Base-by-base conservation (phyloP, 352 stramenopile species). In the Pythium vanterpoolii region DNA sequence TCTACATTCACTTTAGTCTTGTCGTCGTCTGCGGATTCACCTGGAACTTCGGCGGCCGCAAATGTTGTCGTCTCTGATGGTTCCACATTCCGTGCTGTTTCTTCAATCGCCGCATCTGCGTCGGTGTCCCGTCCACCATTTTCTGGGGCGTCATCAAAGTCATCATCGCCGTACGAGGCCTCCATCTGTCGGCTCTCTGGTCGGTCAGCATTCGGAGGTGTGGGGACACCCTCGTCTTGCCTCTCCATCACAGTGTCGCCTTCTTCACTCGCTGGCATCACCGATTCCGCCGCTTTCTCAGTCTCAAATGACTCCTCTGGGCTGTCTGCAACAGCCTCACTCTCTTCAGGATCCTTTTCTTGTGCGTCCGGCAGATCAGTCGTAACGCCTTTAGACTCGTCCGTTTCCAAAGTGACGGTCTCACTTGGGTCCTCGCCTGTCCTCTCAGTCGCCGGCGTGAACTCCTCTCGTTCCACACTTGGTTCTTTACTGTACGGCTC, bases 151-250 rank as follows among this genome's bases (percentile, higher is more conserved):
- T 65, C 62, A 36, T 62, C 58, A 21, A 66, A 69, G 19, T 61
- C 56, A 52, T 69, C 62, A 24, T 65, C 62, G 0, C 36, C 56
- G 27, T 66, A 66, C 3, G 52, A 66, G 11, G 44, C 26, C 8
- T 69, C 53, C 5, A 47, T 69, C 33, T 62, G 49, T 19, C 56
- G 49, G 21, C 58, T 69, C 24, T 65, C 62, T 9, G 56, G 56
- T 26, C 58, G 62, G 40, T 68, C 61, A 30, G 31, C 5, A 6
- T 54, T 34, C 6, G 9, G 21, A 45, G 44, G 16, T 21, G 11
- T 30, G 5, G 31, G 16, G 11, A 23, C 19, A 19, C 21, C 14
- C 23, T 47, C 16, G 30, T 38, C 24, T 43, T 44, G 24, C 10
- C 43, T 26, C 21, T 60, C 49, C 10, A 33, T 34, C 31, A 42